Conservation (phyloP, 2,329 filamentous ascomycete genomes). For the Shiraia bambusicola region DNA sequence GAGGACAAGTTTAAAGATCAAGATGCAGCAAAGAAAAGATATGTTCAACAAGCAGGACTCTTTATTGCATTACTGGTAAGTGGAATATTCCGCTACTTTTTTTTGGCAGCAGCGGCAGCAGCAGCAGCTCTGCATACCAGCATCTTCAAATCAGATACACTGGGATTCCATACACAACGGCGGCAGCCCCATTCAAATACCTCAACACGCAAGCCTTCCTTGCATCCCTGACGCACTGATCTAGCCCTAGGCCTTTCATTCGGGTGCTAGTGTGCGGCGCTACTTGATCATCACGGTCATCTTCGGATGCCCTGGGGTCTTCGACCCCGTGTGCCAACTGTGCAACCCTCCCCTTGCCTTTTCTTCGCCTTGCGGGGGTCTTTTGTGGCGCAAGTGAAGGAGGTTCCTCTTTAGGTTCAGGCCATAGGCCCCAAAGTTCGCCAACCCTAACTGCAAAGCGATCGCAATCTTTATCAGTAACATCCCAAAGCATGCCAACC, state of each 20-base stretch:
- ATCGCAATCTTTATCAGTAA: constrained; percentile 96
- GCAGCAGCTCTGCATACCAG: neutral
- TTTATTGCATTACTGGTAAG: too few species aligned
- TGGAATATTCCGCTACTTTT: too few species aligned
- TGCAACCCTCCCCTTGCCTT: constrained; percentile 32
- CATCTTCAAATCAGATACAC: constrained; percentile 65
- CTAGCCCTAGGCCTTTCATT: constrained; percentile 53
- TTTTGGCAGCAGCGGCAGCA: too few species aligned
- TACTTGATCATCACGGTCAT: constrained; percentile 20
- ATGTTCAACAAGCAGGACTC: too few species aligned
- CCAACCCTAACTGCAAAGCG: constrained; percentile 79
- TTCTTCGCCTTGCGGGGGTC: constrained; percentile 28
- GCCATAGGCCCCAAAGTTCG: constrained; percentile 80
- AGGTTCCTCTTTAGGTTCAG: constrained; percentile 42
- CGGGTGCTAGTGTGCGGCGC: constrained; percentile 22
- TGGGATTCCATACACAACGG: constrained; percentile 92
- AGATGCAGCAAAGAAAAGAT: too few species aligned
- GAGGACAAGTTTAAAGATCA: too few species aligned
- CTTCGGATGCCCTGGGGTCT: constrained; percentile 16
- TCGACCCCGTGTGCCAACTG: constrained; percentile 31
- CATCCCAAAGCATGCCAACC: constrained; percentile 94
- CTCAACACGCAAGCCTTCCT: constrained; percentile 79
- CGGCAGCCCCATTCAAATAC: constrained; percentile 91
- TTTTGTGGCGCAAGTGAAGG: constrained; percentile 17
- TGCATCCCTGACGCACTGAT: constrained; percentile 77